phyloP scores from a whole-genome alignment of 441 rosid species.

The Populus hybrid region DNA sequence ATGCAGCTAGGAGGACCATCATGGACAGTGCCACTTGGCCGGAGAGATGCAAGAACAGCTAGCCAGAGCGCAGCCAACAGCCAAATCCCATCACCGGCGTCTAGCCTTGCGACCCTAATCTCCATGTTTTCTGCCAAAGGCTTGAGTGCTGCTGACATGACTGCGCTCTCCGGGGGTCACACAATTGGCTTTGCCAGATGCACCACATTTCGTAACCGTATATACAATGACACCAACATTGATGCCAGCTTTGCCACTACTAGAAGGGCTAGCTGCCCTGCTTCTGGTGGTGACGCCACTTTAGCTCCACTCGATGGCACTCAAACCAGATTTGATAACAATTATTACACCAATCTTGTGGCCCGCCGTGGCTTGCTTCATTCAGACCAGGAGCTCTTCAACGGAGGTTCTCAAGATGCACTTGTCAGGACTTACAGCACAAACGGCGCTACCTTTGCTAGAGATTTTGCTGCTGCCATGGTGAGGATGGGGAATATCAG shows the following conservation, averaged over 20 bases:
- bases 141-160: constrained; percentile 63
- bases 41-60: constrained; percentile 46
- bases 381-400: constrained; percentile 40
- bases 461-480: constrained; percentile 38
- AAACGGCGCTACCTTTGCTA: constrained; percentile 4
- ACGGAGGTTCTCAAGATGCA: constrained; percentile 32
- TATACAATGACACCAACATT: constrained; percentile 45
- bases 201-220: constrained; percentile 33
- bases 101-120: constrained; percentile 46
- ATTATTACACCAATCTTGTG: constrained; percentile 22
- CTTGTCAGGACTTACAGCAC: constrained; percentile 25
- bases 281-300: constrained; percentile 28
- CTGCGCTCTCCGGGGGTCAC: constrained; percentile 66
- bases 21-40: constrained; percentile 35
- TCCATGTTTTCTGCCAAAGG: constrained; percentile 52
- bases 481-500: constrained; percentile 38
- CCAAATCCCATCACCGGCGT: constrained; percentile 35
- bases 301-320: constrained; percentile 31
- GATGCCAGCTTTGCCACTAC: constrained; percentile 23
- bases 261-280: constrained; percentile 33
- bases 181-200: constrained; percentile 48
- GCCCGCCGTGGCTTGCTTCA: constrained; percentile 33
- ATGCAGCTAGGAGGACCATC: constrained; percentile 43
- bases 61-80: constrained; percentile 33
- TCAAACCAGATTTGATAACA: constrained; percentile 23